Base-by-base conservation (phyloP, 257 asterid genomes). In the Penstemon barbatus region DNA sequence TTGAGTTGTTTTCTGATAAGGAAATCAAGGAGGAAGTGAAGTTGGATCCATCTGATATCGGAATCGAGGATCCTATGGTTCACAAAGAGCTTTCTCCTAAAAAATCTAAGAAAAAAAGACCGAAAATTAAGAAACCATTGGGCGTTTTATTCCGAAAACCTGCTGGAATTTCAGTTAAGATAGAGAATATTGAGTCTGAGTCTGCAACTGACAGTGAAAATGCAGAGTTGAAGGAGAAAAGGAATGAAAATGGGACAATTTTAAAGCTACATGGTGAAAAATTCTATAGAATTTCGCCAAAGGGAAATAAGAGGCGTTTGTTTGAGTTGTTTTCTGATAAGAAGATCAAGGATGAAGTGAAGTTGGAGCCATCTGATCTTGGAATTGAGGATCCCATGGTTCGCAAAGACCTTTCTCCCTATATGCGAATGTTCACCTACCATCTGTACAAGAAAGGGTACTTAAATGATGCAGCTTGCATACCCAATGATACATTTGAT, bases 381-480 rank as follows among this genome's bases (percentile, higher is more conserved):
- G 84, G 78, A 40, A 50, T 53, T 66, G 90, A 89, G 74, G 76
- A 83, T 77, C 77, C 70, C 5, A 74, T 39, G 44, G 81, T 86
- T 53, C 69, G 70, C 79, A 84, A 75, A 57, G 78, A 74, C 73
- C 89, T 92, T 63, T 84, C 97, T 19, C 15, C 86, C 49, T 90
- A 92, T 68, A 81, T 92, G 95, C 76, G 72, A 48, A 37, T 72
- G 82, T 80, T 90, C 44, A 79, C 71, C 39, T 63, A 44, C 33
- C 88, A 82, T 74, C 75, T 90, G 69, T 76, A 82, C 66, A 41
- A 42, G 36, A 60, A 76, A 41, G 97, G 93, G 8, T 85, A 92
- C 74, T 83, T 86, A n/a, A 75, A 76, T 57, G 68, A 63, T 61
- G 82, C 90, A 5, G 82, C 63, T 65, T 82, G 88, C 79, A 52